phyloP scores from a whole-genome alignment of 1,139 yeast genomes.

The Kurtzmaniella quercitrusa region DNA sequence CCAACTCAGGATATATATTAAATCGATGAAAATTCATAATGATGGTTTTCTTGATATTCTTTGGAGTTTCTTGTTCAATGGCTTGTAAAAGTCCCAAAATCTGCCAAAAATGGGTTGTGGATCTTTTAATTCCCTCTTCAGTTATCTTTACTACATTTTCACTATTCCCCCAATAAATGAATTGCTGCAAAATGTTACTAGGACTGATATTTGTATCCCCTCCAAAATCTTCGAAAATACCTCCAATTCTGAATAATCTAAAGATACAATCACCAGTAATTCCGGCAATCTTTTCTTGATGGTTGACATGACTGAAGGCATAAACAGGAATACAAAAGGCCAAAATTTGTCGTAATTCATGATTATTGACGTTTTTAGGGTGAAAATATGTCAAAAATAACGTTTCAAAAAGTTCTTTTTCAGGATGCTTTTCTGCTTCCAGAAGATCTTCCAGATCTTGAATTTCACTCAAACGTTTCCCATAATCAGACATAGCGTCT shows the following conservation, averaged over 20 bases:
- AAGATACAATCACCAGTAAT: conserved; percentile 65
- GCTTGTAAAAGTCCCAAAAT: conserved; percentile 52
- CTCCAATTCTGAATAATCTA: conserved; percentile 45
- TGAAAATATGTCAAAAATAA: conserved; percentile 72
- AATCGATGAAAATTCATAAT: conserved; percentile 52
- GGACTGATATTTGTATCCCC: conserved; percentile 41
- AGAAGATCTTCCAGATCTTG: conserved; percentile 18
- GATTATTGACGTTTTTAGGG: conserved; percentile 59
- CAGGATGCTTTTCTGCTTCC: conserved; percentile 12
- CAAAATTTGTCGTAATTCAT: conserved; percentile 71
- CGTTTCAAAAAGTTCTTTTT: conserved; percentile 56
- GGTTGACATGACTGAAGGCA: conserved; percentile 71
- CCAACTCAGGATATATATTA: conserved; percentile 25
- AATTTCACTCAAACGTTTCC: conserved; percentile 20
- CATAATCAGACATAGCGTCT: conserved; percentile 67
- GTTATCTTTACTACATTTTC: conserved; percentile 53
- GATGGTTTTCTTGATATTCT: conserved; percentile 52
- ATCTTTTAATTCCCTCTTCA: conserved; percentile 34
- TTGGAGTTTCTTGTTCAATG: conserved; percentile 49
- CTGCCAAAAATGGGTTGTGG: conserved; percentile 55
- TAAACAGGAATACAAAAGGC: conserved; percentile 90
- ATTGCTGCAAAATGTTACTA: conserved; percentile 63
- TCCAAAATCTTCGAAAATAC: conserved; percentile 20
- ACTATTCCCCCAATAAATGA: conserved; percentile 87
- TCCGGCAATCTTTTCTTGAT: conserved; percentile 64